Evolutionary conservation across 2,329 filamentous ascomycete genomes (phyloP), one percentile per base, ranked within the genome.

Genomic region (Seiridium unicorne): DNA sequence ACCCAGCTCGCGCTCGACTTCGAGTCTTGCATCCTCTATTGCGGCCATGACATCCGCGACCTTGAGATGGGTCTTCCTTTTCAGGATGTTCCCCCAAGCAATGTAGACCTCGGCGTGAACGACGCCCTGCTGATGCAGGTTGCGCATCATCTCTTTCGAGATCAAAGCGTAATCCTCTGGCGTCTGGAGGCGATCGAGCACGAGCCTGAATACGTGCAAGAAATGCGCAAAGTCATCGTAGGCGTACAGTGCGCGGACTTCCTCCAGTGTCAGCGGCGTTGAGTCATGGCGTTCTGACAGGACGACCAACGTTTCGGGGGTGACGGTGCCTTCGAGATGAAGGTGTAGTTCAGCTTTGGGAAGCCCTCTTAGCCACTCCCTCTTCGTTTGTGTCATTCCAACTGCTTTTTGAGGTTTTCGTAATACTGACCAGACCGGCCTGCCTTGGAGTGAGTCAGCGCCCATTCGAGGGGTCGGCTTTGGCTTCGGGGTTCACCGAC

Each of bases 321-420:
- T 62, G 49, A 64, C 61, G 0, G 61, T 62, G n/a, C 61, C 63
- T 32, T 63, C 59, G 42, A 64, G 59, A 44, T 64, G 61, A 11
- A 64, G 63, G 42, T 62, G 61, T 1, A 64, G 58, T 46, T 63
- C 63, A 3, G 60, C 62, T 11, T 64, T 64, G 26, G 63, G 61
- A 5, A 62, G 59, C 18, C 51, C 49, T 8, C 59, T 47, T 4
- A 63, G 59, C 61, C 62, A 64, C 13, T 58, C 44, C 31, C 56
- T 49, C 34, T 48, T 57, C 7, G 55, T 46, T 36, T 26, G 46
- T 7, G 40, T 48, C 55, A 57, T 57, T 13, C 8, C 44, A n/a
- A 13, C 38, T 42, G 38, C 13, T 42, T 8, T 42, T 13, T 8
- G 7, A 42, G 38, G 38, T 42, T 42, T 42, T 42, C 7, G 38